These are phyloP conservation scores for Trichaptum fuscoviolaceum DNA, from an alignment of 768 basidiomycete genomes.

Conservation along the genomic window DNA sequence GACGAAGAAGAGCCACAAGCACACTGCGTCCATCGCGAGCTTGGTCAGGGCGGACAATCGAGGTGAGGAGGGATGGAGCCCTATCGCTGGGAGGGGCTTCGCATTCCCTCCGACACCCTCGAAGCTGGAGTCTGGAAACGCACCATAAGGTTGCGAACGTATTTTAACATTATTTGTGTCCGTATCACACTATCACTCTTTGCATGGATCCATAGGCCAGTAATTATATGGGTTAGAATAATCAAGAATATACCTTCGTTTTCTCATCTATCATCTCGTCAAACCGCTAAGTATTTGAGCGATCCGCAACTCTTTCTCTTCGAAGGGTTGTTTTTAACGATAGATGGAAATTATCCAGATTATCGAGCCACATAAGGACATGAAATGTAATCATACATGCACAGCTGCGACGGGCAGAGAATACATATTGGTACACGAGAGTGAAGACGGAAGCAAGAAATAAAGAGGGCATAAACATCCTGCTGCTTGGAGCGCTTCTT, in stretches of 20 bases:
- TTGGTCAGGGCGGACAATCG: constrained; percentile 71
- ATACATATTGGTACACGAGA: not conserved
- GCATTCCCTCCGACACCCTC: constrained; percentile 39
- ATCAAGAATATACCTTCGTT: not conserved
- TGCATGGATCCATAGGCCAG: not conserved
- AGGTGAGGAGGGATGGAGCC: constrained; percentile 82
- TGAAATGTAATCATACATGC: not conserved
- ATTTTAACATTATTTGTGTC: no score
- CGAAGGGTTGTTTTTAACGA: not conserved
- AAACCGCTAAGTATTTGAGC: no score
- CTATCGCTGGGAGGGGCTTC: constrained; percentile 51
- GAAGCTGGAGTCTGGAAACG: constrained; percentile 1
- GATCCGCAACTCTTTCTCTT: not conserved
- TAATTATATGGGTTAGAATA: not conserved
- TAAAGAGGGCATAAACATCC: not conserved
- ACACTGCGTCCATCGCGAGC: constrained; percentile 82
- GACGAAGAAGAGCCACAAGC: constrained; percentile 50
- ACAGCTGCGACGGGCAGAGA: not conserved
- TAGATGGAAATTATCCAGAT: no score
- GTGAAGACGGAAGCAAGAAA: not conserved
- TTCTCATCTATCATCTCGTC: not conserved
- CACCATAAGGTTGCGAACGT: not conserved
- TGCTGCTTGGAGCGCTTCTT: not conserved
- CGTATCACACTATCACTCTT: not conserved
- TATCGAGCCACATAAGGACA: no score